Evolutionary conservation across 495 filamentous ascomycete species (phyloP).

Genomic region (Aspergillus sclerotiicarbonarius): DNA sequence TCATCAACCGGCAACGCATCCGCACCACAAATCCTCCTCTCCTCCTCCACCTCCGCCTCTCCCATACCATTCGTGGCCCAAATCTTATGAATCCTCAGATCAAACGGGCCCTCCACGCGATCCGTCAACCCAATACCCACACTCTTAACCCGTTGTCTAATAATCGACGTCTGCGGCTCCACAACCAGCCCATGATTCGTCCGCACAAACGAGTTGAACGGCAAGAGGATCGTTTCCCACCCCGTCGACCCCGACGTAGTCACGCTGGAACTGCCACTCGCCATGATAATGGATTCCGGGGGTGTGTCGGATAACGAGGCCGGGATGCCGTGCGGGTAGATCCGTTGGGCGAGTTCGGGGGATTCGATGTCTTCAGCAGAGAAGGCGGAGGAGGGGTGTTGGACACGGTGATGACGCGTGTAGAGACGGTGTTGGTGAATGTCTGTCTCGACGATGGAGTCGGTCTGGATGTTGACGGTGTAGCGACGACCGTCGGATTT

Average conservation of each 20-base stretch:
- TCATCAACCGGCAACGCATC: conserved; percentile 45
- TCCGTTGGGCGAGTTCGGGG: conserved; percentile 20
- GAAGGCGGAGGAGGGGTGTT: conserved; percentile 4
- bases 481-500: conserved; percentile 90
- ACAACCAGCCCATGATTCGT: conserved; percentile 89
- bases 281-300: conserved; percentile 39
- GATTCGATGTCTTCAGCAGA: conserved; percentile 21
- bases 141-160: conserved; percentile 78
- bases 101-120: conserved; percentile 79
- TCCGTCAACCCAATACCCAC: conserved; percentile 89
- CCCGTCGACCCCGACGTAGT: conserved; percentile 59
- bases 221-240: conserved; percentile 91
- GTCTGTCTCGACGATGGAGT: conserved; percentile 86
- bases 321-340: conserved; percentile 33
- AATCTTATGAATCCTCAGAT: conserved; percentile 76
- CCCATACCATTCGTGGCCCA: conserved; percentile 65
- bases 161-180: conserved; percentile 84
- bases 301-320: conserved; percentile 40
- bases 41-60: conserved; percentile 39
- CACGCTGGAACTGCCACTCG: conserved; percentile 23
- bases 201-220: conserved; percentile 88
- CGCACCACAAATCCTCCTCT: conserved; percentile 41
- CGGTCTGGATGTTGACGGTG: conserved; percentile 93
- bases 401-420: conserved; percentile 56
- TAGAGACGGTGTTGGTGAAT: conserved; percentile 94